These are phyloP conservation scores for Nothomitra cinnamomea DNA, from an alignment of 2,329 filamentous ascomycete species.

Conservation along the genomic window DNA sequence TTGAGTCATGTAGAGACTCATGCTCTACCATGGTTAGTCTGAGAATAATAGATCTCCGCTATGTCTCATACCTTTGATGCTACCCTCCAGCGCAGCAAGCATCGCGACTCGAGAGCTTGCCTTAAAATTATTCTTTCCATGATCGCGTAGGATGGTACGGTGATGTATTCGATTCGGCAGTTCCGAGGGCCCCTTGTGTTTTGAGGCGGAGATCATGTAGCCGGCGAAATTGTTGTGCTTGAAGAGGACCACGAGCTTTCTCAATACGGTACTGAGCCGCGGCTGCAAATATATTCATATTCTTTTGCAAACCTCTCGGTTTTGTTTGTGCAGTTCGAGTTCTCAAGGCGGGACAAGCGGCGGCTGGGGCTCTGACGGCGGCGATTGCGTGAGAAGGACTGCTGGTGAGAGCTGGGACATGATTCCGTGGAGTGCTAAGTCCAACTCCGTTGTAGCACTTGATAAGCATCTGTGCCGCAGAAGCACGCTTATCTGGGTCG, in stretches of 20 bases:
- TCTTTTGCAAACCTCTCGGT: neutral
- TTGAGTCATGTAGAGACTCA: neutral
- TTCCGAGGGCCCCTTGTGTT: too few species aligned
- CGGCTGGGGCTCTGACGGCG: neutral
- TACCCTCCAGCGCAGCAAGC: neutral
- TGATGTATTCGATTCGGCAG: too few species aligned
- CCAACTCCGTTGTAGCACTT: neutral
- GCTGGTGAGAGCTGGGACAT: constrained; percentile 2
- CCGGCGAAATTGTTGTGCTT: neutral
- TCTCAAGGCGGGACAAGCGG: neutral
- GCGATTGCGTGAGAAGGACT: neutral
- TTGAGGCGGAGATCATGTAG: neutral
- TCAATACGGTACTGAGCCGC: neutral
- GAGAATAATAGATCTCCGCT: neutral
- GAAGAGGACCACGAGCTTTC: neutral
- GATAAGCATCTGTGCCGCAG: constrained; percentile 4
- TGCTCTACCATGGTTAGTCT: neutral
- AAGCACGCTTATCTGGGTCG: constrained; percentile 3
- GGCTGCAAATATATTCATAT: neutral
- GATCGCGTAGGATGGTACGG: too few species aligned
- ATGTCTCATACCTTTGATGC: neutral
- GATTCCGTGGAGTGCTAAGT: constrained; percentile 1
- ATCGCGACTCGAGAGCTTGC: too few species aligned
- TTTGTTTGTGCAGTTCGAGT: neutral
- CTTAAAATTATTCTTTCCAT: too few species aligned